phyloP scores from a whole-genome alignment of 2,329 filamentous ascomycete species.

The Trichoderma aggressivum region DNA sequence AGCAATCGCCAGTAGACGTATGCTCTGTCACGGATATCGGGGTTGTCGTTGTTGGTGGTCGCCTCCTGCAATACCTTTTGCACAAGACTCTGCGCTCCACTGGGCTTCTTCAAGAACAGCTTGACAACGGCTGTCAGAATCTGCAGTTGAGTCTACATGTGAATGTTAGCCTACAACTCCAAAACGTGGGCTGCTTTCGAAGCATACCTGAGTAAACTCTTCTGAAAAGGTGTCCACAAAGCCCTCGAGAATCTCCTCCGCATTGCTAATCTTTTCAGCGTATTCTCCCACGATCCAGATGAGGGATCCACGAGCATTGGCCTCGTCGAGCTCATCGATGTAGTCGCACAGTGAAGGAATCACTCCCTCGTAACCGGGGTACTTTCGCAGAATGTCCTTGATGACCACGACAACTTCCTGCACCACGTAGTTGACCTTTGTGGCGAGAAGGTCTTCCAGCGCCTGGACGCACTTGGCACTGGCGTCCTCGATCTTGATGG shows the following conservation, averaged over 20 bases:
- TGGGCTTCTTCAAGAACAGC: conserved; percentile 93
- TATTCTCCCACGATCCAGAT: conserved; percentile 99
- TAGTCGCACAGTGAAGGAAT: conserved; percentile 95
- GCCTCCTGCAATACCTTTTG: conserved; percentile 92
- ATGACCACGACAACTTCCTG: conserved; percentile 99
- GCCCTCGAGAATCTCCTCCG: conserved; percentile 84
- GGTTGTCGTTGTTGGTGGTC: conserved; percentile 94
- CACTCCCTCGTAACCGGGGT: conserved; percentile 95
- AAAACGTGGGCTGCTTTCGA: neutral
- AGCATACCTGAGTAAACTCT: conserved; percentile 83
- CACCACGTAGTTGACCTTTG: conserved; percentile 98
- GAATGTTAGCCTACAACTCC: neutral
- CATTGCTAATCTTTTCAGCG: conserved; percentile 98
- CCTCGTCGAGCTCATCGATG: conserved; percentile 95
- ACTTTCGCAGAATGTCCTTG: conserved; percentile 97
- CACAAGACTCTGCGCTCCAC: conserved; percentile 84
- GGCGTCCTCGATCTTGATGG: conserved; percentile 95
- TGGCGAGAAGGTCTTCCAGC: conserved; percentile 88
- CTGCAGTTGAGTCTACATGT: conserved; percentile 81
- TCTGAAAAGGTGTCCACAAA: conserved; percentile 96
- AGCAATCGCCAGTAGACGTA: conserved; percentile 98
- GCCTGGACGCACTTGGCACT: conserved; percentile 96
- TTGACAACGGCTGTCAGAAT: conserved; percentile 97
- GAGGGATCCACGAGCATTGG: conserved; percentile 80
- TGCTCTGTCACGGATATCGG: conserved; percentile 92